These are phyloP conservation scores for Myxozyma udenii DNA, from an alignment of 805 yeast species.

Conservation along the genomic window DNA sequence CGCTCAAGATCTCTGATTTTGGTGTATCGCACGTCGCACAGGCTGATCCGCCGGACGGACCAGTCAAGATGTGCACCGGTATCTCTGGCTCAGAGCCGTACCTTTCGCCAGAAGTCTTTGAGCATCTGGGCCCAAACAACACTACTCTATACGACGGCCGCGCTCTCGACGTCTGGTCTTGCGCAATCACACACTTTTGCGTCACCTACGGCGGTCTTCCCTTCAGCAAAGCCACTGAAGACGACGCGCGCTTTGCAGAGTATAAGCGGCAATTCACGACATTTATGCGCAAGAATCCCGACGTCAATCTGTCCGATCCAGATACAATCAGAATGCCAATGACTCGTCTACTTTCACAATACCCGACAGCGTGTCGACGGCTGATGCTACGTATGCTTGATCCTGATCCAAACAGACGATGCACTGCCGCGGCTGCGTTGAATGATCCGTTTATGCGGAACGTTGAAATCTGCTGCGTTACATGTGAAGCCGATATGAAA, in stretches of 20 bases:
- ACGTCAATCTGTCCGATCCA: constrained; percentile 12
- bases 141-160: constrained; percentile 62
- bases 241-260: constrained; percentile 32
- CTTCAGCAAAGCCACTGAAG: constrained; percentile 34
- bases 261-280: constrained; percentile 14
- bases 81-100: constrained; percentile 85
- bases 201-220: constrained; percentile 48
- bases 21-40: constrained; percentile 71
- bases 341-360: constrained; percentile 24
- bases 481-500: constrained; percentile 7
- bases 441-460: constrained; percentile 68
- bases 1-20: constrained; percentile 79
- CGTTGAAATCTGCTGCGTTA: constrained; percentile 30
- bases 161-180: constrained; percentile 84
- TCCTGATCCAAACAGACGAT: constrained; percentile 77
- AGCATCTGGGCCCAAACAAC: not conserved
- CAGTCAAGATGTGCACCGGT: constrained; percentile 67
- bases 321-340: constrained; percentile 20
- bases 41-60: constrained; percentile 43
- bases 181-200: constrained; percentile 90
- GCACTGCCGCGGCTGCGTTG: constrained; percentile 69
- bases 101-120: constrained; percentile 76
- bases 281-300: constrained; percentile 24
- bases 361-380: constrained; percentile 26
- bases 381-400: constrained; percentile 74